Base-by-base conservation (phyloP, 768 basidiomycete species). In the Cubamyces lactineus region DNA sequence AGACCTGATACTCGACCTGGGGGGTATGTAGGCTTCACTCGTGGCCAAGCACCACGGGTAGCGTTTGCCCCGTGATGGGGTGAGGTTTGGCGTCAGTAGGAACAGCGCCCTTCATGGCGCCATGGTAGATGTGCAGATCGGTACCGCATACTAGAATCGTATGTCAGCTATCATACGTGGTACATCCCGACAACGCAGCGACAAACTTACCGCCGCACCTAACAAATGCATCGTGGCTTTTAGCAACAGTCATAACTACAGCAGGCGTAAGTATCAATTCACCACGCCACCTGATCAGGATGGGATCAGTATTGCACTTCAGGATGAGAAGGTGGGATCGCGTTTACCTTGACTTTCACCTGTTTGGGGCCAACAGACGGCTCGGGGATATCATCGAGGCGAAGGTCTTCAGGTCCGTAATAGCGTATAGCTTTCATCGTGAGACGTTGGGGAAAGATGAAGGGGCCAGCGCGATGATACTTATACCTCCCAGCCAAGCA, bases 401-500 rank as follows among this genome's bases (percentile, higher is more conserved):
- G 74, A 16, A 84, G 71, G 57, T 80, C 76, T 11, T 75, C 73
- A 30, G 77, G 75, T 4, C 77, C 81, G 59, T 82, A 79, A 59
- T 75, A 81, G 42, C 77, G 75, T 34, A 78, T 78, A 38, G 80
- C 80, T 55, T 75, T 80, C 81, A 82, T 82, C 5, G 49, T 34
- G 34, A 9, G 46, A 1, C 46, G 46, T 43, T 7, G 34, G 9
- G 34, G 9, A 34, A 7, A 4, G 34, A 34, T 11, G 34, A 34
- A 11, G 34, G 9, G 34, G 34, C 8, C 34, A 34, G 9, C 34
- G 9, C 9, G 34, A 34, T 4, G 9, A 1, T 34, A 34, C 34
- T 34, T 34, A 34, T 34, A 34, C 34, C 11, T 34, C 34, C 11
- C 34, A 34, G 34, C 6, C 5, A 34, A 11, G 9, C 34, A 34